These are phyloP conservation scores for Cyclaneusma minus DNA, from an alignment of 2,329 filamentous ascomycete genomes.

Conservation along the genomic window DNA sequence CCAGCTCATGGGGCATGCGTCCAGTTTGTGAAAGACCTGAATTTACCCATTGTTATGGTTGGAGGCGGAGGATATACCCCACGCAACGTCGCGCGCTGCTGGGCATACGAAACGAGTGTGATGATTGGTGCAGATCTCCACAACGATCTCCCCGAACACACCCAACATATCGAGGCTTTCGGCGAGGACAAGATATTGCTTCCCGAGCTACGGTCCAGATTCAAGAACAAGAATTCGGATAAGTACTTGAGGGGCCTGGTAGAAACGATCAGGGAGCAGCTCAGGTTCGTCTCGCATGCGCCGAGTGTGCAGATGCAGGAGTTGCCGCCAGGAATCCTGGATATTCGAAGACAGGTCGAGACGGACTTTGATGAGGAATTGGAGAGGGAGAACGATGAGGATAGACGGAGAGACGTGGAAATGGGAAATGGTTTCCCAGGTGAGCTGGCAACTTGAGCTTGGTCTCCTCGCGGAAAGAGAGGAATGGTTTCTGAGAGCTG, in stretches of 20 bases:
- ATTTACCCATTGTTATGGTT: slow-evolving; percentile 73
- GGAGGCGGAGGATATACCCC: slow-evolving; percentile 95
- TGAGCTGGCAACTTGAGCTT: too few species aligned
- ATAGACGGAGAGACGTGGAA: slow-evolving; percentile 34
- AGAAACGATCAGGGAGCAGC: slow-evolving; percentile 65
- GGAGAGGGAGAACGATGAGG: slow-evolving; percentile 41
- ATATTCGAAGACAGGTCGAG: slow-evolving; percentile 54
- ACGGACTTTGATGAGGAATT: slow-evolving; percentile 47
- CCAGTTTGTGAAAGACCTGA: slow-evolving; percentile 68
- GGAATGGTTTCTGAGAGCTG: too few species aligned
- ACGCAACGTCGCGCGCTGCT: slow-evolving; percentile 87
- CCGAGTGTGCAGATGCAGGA: slow-evolving; percentile 76
- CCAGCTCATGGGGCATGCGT: slow-evolving; percentile 88
- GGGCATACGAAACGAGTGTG: slow-evolving; percentile 92
- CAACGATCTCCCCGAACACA: slow-evolving; percentile 60
- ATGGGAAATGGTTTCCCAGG: slow-evolving; percentile 40
- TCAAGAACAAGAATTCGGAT: slow-evolving; percentile 67
- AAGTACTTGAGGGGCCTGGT: slow-evolving; percentile 65
- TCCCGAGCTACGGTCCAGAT: slow-evolving; percentile 52
- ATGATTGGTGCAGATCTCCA: slow-evolving; percentile 63
- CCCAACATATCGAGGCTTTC: slow-evolving; percentile 81
- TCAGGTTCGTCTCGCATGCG: slow-evolving; percentile 70
- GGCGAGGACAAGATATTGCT: slow-evolving; percentile 71
- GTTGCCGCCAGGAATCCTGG: slow-evolving; percentile 63
- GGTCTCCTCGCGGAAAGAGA: too few species aligned